Percentiles rank a stretch among this genome's conserved stretches.
Evolutionary conservation across 1,139 yeast genomes (phyloP).

Genomic region (Zygoascus sp.): DNA sequence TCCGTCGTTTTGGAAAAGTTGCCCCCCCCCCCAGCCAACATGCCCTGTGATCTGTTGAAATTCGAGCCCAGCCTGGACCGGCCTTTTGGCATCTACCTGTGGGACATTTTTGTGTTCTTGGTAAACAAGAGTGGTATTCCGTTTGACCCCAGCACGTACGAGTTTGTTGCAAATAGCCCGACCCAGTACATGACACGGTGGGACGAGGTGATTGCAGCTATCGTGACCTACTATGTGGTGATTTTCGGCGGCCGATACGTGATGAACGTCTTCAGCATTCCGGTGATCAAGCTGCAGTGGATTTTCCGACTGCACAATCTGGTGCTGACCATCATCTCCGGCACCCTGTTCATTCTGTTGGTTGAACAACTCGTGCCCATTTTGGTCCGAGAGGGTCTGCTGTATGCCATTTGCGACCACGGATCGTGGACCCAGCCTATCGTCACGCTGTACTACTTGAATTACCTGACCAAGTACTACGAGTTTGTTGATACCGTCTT

Average conservation of each 20-base stretch:
- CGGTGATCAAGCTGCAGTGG: constrained; percentile 68
- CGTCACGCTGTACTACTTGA: constrained; percentile 64
- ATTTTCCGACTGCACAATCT: constrained; percentile 81
- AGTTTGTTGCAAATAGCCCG: constrained; percentile 48
- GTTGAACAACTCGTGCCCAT: constrained; percentile 86
- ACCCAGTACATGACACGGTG: constrained; percentile 40
- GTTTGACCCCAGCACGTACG: constrained; percentile 54
- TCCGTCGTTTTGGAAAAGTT: neutral
- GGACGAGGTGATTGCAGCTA: constrained; percentile 56
- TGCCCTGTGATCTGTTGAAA: constrained; percentile 13
- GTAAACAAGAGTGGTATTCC: constrained; percentile 43
- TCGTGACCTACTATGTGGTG: constrained; percentile 65
- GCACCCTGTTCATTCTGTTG: constrained; percentile 60
- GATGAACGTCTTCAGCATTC: constrained; percentile 47
- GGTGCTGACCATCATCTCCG: constrained; percentile 64
- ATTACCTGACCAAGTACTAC: constrained; percentile 44
- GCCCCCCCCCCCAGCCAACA: neutral
- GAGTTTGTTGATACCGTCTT: constrained; percentile 92
- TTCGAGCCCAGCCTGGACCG: constrained; percentile 61
- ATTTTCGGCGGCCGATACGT: constrained; percentile 79
- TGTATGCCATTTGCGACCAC: constrained; percentile 77
- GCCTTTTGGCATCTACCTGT: constrained; percentile 85
- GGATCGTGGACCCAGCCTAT: constrained; percentile 82
- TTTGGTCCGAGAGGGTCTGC: constrained; percentile 67
- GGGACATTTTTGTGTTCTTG: constrained; percentile 74